Conservation (phyloP, 371 early-diverging fungal genomes). For the Syncephalastrum sp. region DNA sequence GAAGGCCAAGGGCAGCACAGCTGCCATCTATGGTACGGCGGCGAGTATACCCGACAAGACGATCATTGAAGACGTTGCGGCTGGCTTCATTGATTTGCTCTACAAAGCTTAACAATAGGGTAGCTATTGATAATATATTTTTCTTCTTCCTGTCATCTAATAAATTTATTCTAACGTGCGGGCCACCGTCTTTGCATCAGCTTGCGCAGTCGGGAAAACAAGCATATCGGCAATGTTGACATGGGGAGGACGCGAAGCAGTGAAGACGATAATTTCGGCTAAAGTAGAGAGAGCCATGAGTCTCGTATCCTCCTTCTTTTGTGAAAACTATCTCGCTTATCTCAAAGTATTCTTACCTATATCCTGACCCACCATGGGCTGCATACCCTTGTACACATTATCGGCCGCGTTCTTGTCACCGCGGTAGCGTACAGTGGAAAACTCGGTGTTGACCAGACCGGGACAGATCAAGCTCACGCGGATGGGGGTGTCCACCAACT, state of each 20-base stretch:
- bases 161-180: conserved; percentile 4
- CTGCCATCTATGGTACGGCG: conserved; percentile 91
- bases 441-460: conserved; percentile 91
- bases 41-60: conserved; percentile 84
- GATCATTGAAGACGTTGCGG: conserved; percentile 82
- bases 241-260: conserved; percentile 78
- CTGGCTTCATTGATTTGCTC: conserved; percentile 83
- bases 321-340: conserved; percentile 10
- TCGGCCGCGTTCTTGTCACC: conserved; percentile 84
- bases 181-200: conserved; percentile 52
- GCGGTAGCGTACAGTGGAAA: conserved; percentile 80
- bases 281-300: conserved; percentile 11
- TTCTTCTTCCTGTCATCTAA: neutral
- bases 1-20: conserved; percentile 70
- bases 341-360: conserved; percentile 38
- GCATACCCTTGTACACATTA: conserved; percentile 75
- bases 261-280: conserved; percentile 83
- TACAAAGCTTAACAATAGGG: conserved; percentile 62
- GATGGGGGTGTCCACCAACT: conserved; percentile 79
- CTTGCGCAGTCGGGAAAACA: conserved; percentile 77
- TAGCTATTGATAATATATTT: neutral
- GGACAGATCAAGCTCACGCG: conserved; percentile 74
- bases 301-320: conserved; percentile 13
- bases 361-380: conserved; percentile 74
- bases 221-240: conserved; percentile 82